Evolutionary conservation across 2,329 filamentous ascomycete species (phyloP).

Genomic region (Thielaviopsis populi): DNA sequence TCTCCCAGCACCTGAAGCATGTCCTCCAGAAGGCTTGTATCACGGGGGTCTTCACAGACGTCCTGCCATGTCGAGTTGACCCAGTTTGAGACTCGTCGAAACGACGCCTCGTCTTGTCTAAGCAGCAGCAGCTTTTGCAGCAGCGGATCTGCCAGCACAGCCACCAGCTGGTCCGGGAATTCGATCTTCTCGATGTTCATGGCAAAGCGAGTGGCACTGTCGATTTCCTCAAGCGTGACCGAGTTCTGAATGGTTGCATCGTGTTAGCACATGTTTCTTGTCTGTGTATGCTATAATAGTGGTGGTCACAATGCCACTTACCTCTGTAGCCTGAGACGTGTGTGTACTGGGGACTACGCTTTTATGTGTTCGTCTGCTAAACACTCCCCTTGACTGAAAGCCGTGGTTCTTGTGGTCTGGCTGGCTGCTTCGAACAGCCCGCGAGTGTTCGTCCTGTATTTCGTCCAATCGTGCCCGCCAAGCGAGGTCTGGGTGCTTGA

Average conservation of each 20-base stretch:
- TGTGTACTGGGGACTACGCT: slow-evolving; percentile 50
- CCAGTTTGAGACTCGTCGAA: slow-evolving; percentile 44
- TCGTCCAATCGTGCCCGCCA: slow-evolving; percentile 55
- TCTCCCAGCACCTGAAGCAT: slow-evolving; percentile 40
- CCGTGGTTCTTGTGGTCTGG: slow-evolving; percentile 20
- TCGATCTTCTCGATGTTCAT: slow-evolving; percentile 63
- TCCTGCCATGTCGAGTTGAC: slow-evolving; percentile 41
- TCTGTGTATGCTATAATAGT: neutral
- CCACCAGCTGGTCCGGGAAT: slow-evolving; percentile 66
- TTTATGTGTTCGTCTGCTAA: slow-evolving; percentile 34
- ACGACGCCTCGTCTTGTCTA: slow-evolving; percentile 37
- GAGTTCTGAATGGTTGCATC: slow-evolving; percentile 31
- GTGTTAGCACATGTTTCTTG: neutral
- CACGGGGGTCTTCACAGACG: slow-evolving; percentile 36
- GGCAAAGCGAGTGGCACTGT: slow-evolving; percentile 54
- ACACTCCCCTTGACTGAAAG: slow-evolving; percentile 30
- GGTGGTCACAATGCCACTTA: slow-evolving; percentile 22
- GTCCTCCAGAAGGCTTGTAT: slow-evolving; percentile 35
- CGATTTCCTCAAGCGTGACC: slow-evolving; percentile 62
- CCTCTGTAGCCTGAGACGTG: slow-evolving; percentile 58
- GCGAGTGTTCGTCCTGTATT: slow-evolving; percentile 45
- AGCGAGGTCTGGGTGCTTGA: slow-evolving; percentile 58
- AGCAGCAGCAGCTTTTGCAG: slow-evolving; percentile 64
- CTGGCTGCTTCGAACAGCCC: slow-evolving; percentile 28
- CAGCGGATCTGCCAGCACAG: slow-evolving; percentile 58